Base-by-base conservation (phyloP, 2,329 filamentous ascomycete genomes). In the Clonostachys solani region DNA sequence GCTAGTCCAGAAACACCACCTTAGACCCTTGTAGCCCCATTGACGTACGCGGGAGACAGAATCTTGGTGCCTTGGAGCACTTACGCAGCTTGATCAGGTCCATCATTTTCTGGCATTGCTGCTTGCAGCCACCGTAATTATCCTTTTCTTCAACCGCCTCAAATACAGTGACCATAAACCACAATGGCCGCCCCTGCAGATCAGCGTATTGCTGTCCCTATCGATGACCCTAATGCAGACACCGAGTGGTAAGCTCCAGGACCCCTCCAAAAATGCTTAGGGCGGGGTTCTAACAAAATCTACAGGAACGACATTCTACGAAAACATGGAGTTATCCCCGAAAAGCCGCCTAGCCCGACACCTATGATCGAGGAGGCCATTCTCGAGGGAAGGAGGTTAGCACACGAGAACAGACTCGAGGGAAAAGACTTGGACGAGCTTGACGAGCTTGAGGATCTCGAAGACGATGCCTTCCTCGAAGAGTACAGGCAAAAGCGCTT, bases 291-390 rank as follows among this genome's bases (percentile, higher is more conserved):
- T 65, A 50, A 66, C 53, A 55, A 50, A 47, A 44, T 48, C 53
- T 29, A 29, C 23, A 96, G 92, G 92, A 99, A 99, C 66, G 94
- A 99, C 57, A 99, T 99, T 61, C 84, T 99, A 49, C 89, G 94
- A 57, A 95, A 95, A 67, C 91, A 99, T 74, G 90, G 91, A 55
- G 78, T 99, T 55, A 97, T 99, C 52, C 94, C 94, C n/a, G 92
- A 97, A 65, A 97, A 96, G 65, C 91, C 92, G 0, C 91, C 92
- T 4, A 96, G 92, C 42, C 94, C 94, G 3, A 96, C 94, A 3
- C 91, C 92, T 7, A 86, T 96, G 72, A 96, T 99, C 59, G 87
- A 99, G 70, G 92, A 97, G 74, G 94, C 94, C 5, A 81, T 99
- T 42, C 68, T 86, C 17, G 89, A 96, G 71, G 94, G 89, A 12